Base-by-base conservation (phyloP, 140 eudicot species). In the Stevia rebaudiana region DNA sequence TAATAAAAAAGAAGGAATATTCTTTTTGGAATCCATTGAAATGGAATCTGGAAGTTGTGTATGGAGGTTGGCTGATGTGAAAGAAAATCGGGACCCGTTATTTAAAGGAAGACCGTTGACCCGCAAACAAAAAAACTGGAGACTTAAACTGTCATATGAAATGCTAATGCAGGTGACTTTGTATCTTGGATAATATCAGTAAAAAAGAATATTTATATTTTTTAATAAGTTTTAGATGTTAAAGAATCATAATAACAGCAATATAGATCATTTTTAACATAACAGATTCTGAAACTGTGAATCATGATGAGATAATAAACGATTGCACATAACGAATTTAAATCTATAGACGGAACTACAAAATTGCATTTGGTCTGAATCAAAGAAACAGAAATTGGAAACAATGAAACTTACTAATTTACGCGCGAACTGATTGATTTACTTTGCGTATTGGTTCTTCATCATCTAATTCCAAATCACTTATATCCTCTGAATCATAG, bases 1-100 rank as follows among this genome's bases (percentile, higher is more conserved):
- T 44, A 49, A 30, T 6, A 82, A 76, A 59, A 87, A 92, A 63
- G 71, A 50, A 28, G 76, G 78, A 22, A 80, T 88, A 22, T 92
- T 80, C 81, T 78, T 57, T 50, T 66, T 88, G 40, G 98, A 88
- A 37, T 71, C 86, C 6, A 51, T 79, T 56, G 95, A 92, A 41
- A 58, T 67, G 43, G 95, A 92, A 62, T 54, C 84, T 48, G 79
- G 76, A 23, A 76, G 78, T 49, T 87, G 96, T 51, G 55, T 82
- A 7, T 92, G 96, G 98, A 92, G 69, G 52, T 60, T 88, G 81
- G 96, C 96, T 22, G 95, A 92, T 71, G 96, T 92, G 23, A 85
- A 76, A 76, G 98, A 85, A 69, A 92, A 88, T 42, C 77, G 94
- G 37, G 88, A 83, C 61, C 94, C 86, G 52, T 56, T 72, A n/a